phyloP scores from a whole-genome alignment of 2,329 filamentous ascomycete species.

The Celoporthe dispersa region DNA sequence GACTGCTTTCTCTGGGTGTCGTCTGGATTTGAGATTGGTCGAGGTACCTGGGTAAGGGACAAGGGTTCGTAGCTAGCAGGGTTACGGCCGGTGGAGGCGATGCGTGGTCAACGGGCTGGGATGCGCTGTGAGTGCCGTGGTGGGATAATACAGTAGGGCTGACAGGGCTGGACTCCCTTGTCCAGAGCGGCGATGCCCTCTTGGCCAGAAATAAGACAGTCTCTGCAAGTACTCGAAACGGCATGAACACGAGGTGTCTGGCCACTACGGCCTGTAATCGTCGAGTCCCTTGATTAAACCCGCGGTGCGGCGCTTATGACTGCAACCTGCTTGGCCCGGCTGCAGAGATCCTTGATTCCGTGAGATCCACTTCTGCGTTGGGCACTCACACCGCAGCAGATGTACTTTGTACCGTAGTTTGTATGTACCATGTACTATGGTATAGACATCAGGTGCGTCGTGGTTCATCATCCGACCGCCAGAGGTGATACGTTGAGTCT shows the following conservation, averaged over 20 bases:
- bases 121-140: conserved; percentile 30
- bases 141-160: conserved; percentile 4
- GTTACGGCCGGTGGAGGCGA: conserved; percentile 8
- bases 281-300: conserved; percentile 1
- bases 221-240: not conserved
- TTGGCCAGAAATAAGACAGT: not conserved
- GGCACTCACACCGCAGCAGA: conserved; percentile 23
- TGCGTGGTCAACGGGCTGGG: not conserved
- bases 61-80: conserved; percentile 45
- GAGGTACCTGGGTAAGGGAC: conserved; percentile 19
- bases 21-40: conserved; percentile 1
- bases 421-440: conserved; percentile 2
- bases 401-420: not conserved
- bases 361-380: conserved; percentile 19
- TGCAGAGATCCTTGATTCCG: conserved; percentile 11
- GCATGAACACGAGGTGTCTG: not conserved
- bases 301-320: conserved; percentile 26
- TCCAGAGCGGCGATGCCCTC: not conserved
- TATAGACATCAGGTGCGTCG: conserved; percentile 12
- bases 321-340: conserved; percentile 27
- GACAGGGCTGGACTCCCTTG: conserved; percentile 7
- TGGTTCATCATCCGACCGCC: conserved; percentile 4
- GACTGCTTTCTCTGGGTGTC: conserved; percentile 2
- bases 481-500: conserved; percentile 5
- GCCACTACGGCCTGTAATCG: conserved; percentile 4